phyloP scores from a whole-genome alignment of 257 asterid species.

The Solanum clarkiae region DNA sequence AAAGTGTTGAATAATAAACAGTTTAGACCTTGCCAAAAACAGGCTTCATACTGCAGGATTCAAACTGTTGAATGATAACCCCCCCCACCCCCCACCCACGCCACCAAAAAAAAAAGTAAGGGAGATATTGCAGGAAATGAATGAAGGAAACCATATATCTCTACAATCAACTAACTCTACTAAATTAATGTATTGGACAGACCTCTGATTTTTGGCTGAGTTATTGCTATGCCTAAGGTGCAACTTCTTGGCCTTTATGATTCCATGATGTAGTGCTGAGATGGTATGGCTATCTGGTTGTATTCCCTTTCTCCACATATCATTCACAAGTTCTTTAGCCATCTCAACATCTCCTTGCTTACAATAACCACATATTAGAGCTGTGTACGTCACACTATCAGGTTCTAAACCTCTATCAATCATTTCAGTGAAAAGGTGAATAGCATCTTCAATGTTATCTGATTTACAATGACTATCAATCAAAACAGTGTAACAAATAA shows the following conservation, averaged over 20 bases:
- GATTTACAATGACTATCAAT: constrained; percentile 67
- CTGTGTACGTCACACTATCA: constrained; percentile 49
- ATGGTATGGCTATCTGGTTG: constrained; percentile 21
- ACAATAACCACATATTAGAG: constrained; percentile 60
- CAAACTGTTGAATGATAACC: too few relatives aligned
- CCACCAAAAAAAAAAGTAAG: not conserved
- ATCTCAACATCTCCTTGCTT: constrained; percentile 36
- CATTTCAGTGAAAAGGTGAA: constrained; percentile 48
- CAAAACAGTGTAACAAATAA: constrained; percentile 51
- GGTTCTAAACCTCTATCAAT: constrained; percentile 54
- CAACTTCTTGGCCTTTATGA: constrained; percentile 18
- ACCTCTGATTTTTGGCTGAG: not conserved
- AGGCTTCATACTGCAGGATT: too few relatives aligned
- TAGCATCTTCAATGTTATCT: constrained; percentile 48
- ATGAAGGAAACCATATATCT: not conserved
- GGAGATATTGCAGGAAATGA: not conserved
- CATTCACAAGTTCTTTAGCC: constrained; percentile 38
- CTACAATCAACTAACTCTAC: not conserved
- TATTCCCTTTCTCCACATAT: constrained; percentile 46
- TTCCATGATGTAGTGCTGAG: not conserved
- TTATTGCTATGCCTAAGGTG: not conserved
- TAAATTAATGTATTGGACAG: not conserved
- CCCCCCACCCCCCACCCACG: too few relatives aligned
- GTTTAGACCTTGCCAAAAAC: too few relatives aligned
- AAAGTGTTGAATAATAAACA: not conserved